Evolutionary conservation across 805 yeast genomes (phyloP).

Genomic region (Geotrichum ghanense): DNA sequence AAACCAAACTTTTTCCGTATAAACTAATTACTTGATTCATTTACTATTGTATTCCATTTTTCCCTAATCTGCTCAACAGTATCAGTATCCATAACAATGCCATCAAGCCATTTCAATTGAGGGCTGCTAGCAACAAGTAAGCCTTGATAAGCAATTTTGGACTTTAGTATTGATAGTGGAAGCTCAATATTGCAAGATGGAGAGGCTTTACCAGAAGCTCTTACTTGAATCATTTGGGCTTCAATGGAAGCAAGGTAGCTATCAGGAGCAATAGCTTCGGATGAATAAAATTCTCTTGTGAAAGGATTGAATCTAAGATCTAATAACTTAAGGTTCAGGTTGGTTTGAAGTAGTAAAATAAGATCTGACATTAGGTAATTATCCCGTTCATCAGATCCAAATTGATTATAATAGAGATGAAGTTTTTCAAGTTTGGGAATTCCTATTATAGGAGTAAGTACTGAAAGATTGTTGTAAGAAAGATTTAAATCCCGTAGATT

Average conservation of each 20-base stretch:
- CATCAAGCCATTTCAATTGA: neutral
- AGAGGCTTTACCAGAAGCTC: neutral
- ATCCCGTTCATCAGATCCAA: slow-evolving; percentile 8
- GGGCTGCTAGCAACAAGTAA: neutral
- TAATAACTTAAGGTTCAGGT: slow-evolving; percentile 14
- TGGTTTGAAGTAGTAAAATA: slow-evolving; percentile 11
- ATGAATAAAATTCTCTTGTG: slow-evolving; percentile 16
- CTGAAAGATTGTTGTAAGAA: slow-evolving; percentile 20
- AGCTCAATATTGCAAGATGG: neutral
- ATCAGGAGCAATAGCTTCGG: neutral
- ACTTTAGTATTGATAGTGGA: neutral
- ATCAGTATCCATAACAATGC: neutral
- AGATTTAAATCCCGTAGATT: slow-evolving; percentile 26
- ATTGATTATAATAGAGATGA: slow-evolving; percentile 19
- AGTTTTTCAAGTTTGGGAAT: slow-evolving; percentile 20
- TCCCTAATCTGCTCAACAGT: neutral
- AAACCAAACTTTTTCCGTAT: too few relatives aligned
- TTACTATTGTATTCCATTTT: neutral
- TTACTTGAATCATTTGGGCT: neutral
- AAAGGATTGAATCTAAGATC: slow-evolving; percentile 24
- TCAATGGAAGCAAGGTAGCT: neutral
- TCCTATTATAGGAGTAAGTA: slow-evolving; percentile 16
- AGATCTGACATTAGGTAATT: slow-evolving; percentile 11
- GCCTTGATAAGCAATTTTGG: neutral
- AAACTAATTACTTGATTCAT: too few relatives aligned